phyloP scores from a whole-genome alignment of 148 eudicot genomes.

The Pouteria glomerata region DNA sequence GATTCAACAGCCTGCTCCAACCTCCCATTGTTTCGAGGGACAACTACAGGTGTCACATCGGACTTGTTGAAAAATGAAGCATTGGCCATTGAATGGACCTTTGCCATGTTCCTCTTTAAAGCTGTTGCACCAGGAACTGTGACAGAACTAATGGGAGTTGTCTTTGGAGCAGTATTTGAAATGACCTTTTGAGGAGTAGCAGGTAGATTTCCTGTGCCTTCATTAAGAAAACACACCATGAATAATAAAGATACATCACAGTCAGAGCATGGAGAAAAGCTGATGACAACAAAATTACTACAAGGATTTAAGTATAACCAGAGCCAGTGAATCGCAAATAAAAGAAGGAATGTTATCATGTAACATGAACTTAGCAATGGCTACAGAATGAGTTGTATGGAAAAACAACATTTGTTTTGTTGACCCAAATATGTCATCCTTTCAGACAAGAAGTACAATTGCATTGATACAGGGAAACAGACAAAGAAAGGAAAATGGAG shows the following conservation, averaged over 20 bases:
- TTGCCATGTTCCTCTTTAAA: conserved; percentile 50
- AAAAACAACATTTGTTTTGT: background rate
- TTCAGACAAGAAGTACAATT: background rate
- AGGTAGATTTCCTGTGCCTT: conserved; percentile 65
- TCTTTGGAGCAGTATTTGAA: conserved; percentile 52
- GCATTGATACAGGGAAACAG: background rate
- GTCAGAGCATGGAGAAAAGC: background rate
- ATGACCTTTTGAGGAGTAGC: conserved; percentile 63
- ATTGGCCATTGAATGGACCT: conserved; percentile 47
- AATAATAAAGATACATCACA: conserved; percentile 15
- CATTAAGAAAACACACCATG: conserved; percentile 18
- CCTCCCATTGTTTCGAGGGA: conserved; percentile 69
- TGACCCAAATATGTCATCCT: background rate
- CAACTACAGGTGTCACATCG: conserved; percentile 65
- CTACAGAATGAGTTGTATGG: background rate
- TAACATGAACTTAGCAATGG: background rate
- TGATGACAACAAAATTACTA: background rate
- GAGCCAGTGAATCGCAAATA: background rate
- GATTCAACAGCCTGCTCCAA: conserved; percentile 61
- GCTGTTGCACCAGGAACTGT: conserved; percentile 36
- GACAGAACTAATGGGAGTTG: conserved; percentile 32
- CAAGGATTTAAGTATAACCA: background rate
- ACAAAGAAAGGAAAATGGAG: conserved; percentile 3
- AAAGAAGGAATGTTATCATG: background rate
- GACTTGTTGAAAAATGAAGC: conserved; percentile 43